Base-by-base conservation (phyloP, 1,284 basidiomycete species). In the Rhodotorula sp. region DNA sequence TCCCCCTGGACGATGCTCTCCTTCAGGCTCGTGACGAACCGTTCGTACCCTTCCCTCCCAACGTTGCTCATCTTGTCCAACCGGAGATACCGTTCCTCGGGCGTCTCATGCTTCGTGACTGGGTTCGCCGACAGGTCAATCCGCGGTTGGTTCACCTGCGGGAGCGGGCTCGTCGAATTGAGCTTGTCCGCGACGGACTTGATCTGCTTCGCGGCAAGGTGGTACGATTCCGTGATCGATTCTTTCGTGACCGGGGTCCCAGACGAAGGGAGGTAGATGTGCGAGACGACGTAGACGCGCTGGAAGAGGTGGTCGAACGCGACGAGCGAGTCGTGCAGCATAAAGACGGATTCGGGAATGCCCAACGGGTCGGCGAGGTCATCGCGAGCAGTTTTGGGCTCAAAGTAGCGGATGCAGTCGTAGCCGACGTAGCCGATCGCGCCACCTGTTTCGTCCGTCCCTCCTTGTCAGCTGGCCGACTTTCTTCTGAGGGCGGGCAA, bases 271-370 rank as follows among this genome's bases (percentile, higher is more conserved):
- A 89, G 87, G 82, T 95, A 91, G 72, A 99, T 90, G 79, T 99
- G 96, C 24, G 94, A 94, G 72, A 98, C 93, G 77, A 98, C 87
- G 80, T 96, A 96, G 82, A 98, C 84, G 46, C 86, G 92, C 82
- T 97, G 95, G 84, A 87, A 97, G 74, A 98, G 89, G 82, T 99
- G 96, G 81, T 99, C 96, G 81, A 95, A 99, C 79, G 98, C 88
- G 80, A 99, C 86, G 70, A 98, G 86, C 10, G 91, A 93, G 80
- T 97, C 93, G 76, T 91, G 89, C 65, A 99, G 87, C 93, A 99
- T 96, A 84, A 98, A 97, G 73, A 95, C 86, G 24, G 94, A 89
- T 80, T 99, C 96, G 6, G 96, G 96, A 64, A 99, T 91, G 29
- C 86, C 85, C 33, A 95, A 83, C 74, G 96, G 93, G 69, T 86